Base-by-base conservation (phyloP, 2,329 filamentous ascomycete genomes). In the Pyrenophora graminea region DNA sequence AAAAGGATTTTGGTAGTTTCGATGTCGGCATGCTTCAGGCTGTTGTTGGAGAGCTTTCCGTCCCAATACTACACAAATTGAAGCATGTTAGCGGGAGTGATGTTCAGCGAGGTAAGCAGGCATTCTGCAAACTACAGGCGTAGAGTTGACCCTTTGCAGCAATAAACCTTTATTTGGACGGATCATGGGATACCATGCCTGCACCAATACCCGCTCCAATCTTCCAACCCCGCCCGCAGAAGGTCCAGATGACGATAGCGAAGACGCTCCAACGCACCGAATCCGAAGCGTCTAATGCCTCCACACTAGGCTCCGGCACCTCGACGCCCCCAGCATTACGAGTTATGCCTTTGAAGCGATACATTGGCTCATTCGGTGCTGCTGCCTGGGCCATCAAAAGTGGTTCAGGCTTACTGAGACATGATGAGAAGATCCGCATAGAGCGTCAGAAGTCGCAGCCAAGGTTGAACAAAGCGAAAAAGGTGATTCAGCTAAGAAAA, bases 321-420 rank as follows among this genome's bases (percentile, higher is more conserved):
- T 61, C 56, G 6, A 63, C 60, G 0, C 64, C 63, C 5, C 52
- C 58, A 5, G 45, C 56, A 10, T 47, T 73, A 13, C 64, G 64
- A 23, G 63, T 64, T 3, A 83, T 80, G 78, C 85, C 86, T 0
- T 64, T 74, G 1, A 80, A 79, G 60, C 77, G 94, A 65, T 99
- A 97, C 64, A 83, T 97, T 54, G 94, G 94, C 15, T 90, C 91
- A 0, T 94, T 97, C 73, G 94, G 94, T 7, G 91, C 90, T 4
- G 90, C 88, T 46, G 94, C 87, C 4, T 99, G 94, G 94, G 87
- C 90, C 5, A 97, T 93, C 3, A 85, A 87, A 63, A 97, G 91
- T 70, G 93, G 93, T 0, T 77, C 76, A 3, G 84, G 84, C 32
- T 70, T 97, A 5, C 69, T 99, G 21, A 88, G 85, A 59, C 89